A percentile compares a stretch with the other conserved stretches of the same genome.
Evolutionary conservation across 441 rosid genomes (phyloP).

Genomic region (Gossypium aridum): DNA sequence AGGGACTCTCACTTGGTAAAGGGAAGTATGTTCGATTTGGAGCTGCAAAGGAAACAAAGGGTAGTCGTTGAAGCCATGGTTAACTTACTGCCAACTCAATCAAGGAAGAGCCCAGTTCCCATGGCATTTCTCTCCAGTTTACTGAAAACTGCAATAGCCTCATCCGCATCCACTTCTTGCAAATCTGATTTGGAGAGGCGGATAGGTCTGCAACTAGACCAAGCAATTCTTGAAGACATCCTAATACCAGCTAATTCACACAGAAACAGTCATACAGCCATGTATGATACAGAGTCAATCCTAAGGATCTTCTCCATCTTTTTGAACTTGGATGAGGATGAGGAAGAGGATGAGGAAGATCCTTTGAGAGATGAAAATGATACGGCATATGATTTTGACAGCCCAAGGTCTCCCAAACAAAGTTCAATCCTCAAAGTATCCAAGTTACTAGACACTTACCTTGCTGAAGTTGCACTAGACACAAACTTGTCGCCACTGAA

Average conservation of each 20-base stretch:
- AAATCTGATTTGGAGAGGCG: slow-evolving; percentile 81
- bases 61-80: slow-evolving; percentile 66
- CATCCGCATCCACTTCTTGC: slow-evolving; percentile 57
- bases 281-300: slow-evolving; percentile 79
- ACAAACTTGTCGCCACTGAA: slow-evolving; percentile 62
- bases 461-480: slow-evolving; percentile 85
- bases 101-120: slow-evolving; percentile 79
- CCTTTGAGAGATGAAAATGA: slow-evolving; percentile 68
- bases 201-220: slow-evolving; percentile 87
- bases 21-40: slow-evolving; percentile 52
- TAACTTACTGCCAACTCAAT: slow-evolving; percentile 74
- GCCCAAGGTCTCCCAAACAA: slow-evolving; percentile 89
- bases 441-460: slow-evolving; percentile 75
- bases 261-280: slow-evolving; percentile 44
- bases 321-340: slow-evolving; percentile 79
- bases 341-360: slow-evolving; percentile 53
- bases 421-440: slow-evolving; percentile 87
- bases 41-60: slow-evolving; percentile 69
- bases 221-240: slow-evolving; percentile 91
- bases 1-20: slow-evolving; percentile 58
- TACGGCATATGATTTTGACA: slow-evolving; percentile 83
- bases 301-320: slow-evolving; percentile 80
- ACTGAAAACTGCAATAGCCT: slow-evolving; percentile 61
- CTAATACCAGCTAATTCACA: slow-evolving; percentile 61
- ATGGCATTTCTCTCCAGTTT: slow-evolving; percentile 89